These are phyloP conservation scores for Syncephalis plumigaleata DNA, from an alignment of 371 early-diverging fungal species.

Conservation along the genomic window DNA sequence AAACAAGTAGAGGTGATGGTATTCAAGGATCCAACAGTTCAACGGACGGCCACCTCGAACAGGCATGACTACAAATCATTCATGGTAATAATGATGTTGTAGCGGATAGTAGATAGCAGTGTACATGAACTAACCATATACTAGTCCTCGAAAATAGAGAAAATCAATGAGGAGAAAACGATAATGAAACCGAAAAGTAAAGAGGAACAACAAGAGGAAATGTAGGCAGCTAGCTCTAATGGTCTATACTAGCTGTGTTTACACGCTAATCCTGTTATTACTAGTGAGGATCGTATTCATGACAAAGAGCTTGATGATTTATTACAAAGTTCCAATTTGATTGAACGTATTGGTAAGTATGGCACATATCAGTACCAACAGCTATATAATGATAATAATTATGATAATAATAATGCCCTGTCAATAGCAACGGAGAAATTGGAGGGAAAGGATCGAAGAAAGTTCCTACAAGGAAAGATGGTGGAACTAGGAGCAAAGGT, in stretches of 20 bases:
- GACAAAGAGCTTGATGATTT: conserved; percentile 25
- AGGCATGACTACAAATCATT: conserved; percentile 10
- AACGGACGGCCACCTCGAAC: neutral
- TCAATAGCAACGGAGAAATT: conserved; percentile 17
- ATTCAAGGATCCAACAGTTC: conserved; percentile 6
- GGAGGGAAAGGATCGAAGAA: conserved; percentile 23
- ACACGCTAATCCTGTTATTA: neutral
- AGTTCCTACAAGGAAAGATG: conserved; percentile 14
- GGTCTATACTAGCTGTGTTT: neutral
- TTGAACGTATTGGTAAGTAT: conserved; percentile 19
- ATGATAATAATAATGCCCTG: neutral
- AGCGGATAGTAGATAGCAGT: neutral
- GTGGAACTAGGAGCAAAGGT: conserved; percentile 25
- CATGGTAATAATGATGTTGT: conserved; percentile 6
- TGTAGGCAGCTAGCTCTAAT: neutral
- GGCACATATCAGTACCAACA: too few species aligned
- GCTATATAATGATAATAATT: neutral
- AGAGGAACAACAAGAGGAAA: conserved; percentile 15
- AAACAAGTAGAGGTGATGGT: conserved; percentile 7
- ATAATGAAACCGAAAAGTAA: conserved; percentile 8
- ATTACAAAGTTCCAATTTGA: conserved; percentile 18
- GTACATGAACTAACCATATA: neutral
- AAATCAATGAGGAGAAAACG: conserved; percentile 4
- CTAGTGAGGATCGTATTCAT: conserved; percentile 13
- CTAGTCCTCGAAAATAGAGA: conserved; percentile 13